Evolutionary conservation across 1,139 yeast species (phyloP), one percentile per base, ranked within the genome.

Genomic region (Casaregolazyma suthepensis): DNA sequence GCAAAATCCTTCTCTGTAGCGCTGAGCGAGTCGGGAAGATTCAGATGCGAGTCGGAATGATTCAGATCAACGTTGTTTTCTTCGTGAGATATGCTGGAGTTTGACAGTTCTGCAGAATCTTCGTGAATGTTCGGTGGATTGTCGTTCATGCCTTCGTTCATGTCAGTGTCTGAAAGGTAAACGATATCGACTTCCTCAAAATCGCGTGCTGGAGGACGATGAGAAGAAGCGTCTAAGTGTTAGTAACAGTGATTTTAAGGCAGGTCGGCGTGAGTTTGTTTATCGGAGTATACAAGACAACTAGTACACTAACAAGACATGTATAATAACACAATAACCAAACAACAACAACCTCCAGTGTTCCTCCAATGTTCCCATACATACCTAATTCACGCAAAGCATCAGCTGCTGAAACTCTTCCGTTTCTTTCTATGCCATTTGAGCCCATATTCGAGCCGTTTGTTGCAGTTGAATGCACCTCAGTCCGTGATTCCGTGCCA

Each of bases 131-230:
- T 9, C 31, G 31, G 31, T 26, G 12, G 12, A 26, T 12, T 26
- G 12, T 7, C 31, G 31, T 26, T 26, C 12, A 35, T 7, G 40
- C 22, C 44, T 42, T 42, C 44, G 9, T 42, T 42, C 44, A 19
- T 20, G 3, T 45, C 48, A 13, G 35, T 38, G 15, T 45, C 48
- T 45, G 48, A 45, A 23, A 45, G 42, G 29, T 18, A 31, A 12
- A 45, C 19, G 13, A 45, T 13, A 18, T 45, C 40, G 19, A 31
- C 19, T 5, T 31, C 48, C 17, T 31, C 42, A 3, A 18, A 17
- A n/a, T 15, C 40, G 3, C 7, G 40, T 3, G 17, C 40, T 35
- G 13, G 2, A 2, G 15, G 15, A 9, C 31, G 12, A 26, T 26
- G 6, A 5, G 31, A 26, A 26, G 31, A 9, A 5, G 6, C 12